Base-by-base conservation (phyloP, 2,329 filamentous ascomycete species). In the Calonectria naviculata region DNA sequence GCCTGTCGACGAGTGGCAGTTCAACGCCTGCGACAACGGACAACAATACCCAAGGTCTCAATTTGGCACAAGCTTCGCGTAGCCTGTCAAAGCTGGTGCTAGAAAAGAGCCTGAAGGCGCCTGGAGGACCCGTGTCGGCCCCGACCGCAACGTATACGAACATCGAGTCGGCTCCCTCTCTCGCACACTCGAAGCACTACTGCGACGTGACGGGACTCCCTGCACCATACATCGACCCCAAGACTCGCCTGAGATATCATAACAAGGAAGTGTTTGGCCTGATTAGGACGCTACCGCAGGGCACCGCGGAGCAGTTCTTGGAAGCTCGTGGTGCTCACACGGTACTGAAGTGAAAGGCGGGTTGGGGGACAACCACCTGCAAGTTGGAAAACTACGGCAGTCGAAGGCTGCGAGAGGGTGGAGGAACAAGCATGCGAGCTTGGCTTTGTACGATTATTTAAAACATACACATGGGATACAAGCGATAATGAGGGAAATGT, bases 201-300 rank as follows among this genome's bases (percentile, higher is more conserved):
- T 99, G 97, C 86, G 97, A 99, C 83, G 90, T 99, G 78, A 99
- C 97, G 1, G 97, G 97, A 1, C 85, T 99, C 74, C 91, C 94
- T n/a, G 94, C 95, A 34, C 93, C 93, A 7, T 99, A 99, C 81
- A 91, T 94, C 36, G 97, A 99, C 81, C 97, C 97, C 3, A 99
- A 99, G 89, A 97, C 95, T 44, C 90, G 96, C 74, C 84, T 99
- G 83, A 89, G 96, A 73, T 99, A 99, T 84, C 94, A 98, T 83
- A 93, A 99, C 83, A 93, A 91, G 82, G 97, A 99, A 86, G 90
- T 98, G 7, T 99, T 98, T 86, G 90, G 89, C 4, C 90, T 95
- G 46, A 93, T 99, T 70, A 91, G 95, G 79, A 91, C 89, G 2
- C 84, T 99, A 78, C 93, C 93, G 6, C 95, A 97, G 81, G 93